Conservation (phyloP, 768 basidiomycete genomes). For the Podaxis rugospora region DNA sequence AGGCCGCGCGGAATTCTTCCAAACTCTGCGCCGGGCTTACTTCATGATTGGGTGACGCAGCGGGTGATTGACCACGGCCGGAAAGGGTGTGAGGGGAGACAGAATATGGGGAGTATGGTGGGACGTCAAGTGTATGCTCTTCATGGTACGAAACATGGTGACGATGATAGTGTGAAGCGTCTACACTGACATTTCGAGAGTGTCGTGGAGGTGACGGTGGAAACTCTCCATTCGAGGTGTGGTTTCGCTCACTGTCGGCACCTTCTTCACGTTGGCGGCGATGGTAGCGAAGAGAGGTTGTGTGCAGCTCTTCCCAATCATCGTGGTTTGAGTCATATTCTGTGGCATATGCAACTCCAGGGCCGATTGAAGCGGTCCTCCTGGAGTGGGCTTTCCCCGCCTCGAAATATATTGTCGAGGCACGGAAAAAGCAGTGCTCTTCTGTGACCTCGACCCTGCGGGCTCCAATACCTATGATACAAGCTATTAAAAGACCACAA, state of each 20-base stretch:
- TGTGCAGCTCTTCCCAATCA: constrained; percentile 20
- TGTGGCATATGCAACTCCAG: constrained; percentile 34
- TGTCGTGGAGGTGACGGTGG: not conserved
- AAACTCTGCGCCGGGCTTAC: constrained; percentile 27
- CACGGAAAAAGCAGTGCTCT: constrained; percentile 69
- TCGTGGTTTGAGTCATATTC: constrained; percentile 22
- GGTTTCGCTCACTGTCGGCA: not conserved
- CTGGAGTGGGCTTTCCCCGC: constrained; percentile 40
- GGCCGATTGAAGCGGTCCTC: constrained; percentile 42
- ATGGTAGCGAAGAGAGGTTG: not conserved
- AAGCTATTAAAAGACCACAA: not conserved
- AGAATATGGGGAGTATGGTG: constrained; percentile 38
- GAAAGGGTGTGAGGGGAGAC: constrained; percentile 15
- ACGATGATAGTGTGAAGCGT: constrained; percentile 29
- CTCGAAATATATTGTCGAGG: constrained; percentile 68
- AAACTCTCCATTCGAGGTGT: not conserved
- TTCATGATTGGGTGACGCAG: constrained; percentile 1
- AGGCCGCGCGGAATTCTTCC: constrained; percentile 34
- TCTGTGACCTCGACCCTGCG: constrained; percentile 74
- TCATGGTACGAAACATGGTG: constrained; percentile 29
- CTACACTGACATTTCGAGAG: constrained; percentile 26
- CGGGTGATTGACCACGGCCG: constrained; percentile 5
- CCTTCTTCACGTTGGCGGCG: not conserved
- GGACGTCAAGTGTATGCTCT: constrained; percentile 25
- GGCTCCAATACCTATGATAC: constrained; percentile 55